Evolutionary conservation across 108 stramenopile species (phyloP), one percentile per base, ranked within the genome.

Genomic region (Phaeodactylum tricornutum): DNA sequence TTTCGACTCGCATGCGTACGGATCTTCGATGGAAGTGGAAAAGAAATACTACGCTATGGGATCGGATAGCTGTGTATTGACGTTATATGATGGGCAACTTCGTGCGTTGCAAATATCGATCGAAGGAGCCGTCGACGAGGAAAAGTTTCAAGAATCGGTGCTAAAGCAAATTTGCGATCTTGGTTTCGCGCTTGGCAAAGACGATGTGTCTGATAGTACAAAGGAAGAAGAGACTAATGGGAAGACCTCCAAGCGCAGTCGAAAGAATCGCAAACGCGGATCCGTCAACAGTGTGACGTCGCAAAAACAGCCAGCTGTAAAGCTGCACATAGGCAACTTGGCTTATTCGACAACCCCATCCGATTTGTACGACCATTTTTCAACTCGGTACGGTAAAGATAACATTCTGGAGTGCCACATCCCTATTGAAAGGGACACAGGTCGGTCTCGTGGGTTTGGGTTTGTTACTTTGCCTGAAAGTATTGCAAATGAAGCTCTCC

Each of bases 351-450:
- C 88, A 25, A 71, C 62, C 6, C 75, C 79, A 24, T 66, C 71
- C 21, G 68, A 81, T 51, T 67, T 90, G 27, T 81, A 61, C 43
- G 79, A 90, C 21, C 84, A 70, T 57, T 90, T 90, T 53, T 68
- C 78, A 16, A 44, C 41, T 15, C 44, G 72, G 50, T 81, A 78
- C 50, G 88, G 88, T 2, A 55, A 77, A 41, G 81, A 78, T 30
- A 81, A 72, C 74, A 64, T 90, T 7, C 61, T 90, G 11, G 88
- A 90, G 43, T 86, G 81, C 51, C 88, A 90, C 41, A 90, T 90
- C 43, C 88, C 88, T 7, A 80, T 81, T 0, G 88, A 90, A 52
- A 71, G 84, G 17, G 74, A 85, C 15, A 77, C 75, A 11, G 78
- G 78, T 6, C 72, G 76, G 40, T 90, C 88, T 5, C 64, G 88